Base-by-base conservation (phyloP, 495 filamentous ascomycete species). In the Penicillium goetzii region DNA sequence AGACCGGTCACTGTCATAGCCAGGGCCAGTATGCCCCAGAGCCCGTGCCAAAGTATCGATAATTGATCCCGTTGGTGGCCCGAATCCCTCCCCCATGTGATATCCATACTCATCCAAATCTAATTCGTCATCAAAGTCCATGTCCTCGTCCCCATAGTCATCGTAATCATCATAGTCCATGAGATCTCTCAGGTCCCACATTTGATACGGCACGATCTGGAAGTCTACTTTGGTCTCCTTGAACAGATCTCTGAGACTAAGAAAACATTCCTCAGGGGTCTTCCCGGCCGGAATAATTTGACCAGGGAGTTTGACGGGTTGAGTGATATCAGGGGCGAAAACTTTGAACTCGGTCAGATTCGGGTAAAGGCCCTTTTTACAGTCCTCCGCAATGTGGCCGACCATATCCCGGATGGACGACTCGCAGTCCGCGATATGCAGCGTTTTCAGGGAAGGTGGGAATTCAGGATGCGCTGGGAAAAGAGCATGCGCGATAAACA, bases 261-360 rank as follows among this genome's bases (percentile, higher is more conserved):
- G 0, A 9, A 47, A 47, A 12, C 43, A 47, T 47, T 47, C 19
- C 21, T 47, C 19, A 4, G 43, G 43, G 0, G 43, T 47, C 43
- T 47, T 25, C 0, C 43, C 43, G 0, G 10, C 43, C 10, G 43
- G 43, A 12, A 47, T 25, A 3, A 47, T 6, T 14, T 47, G 43
- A 3, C 21, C 43, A 3, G 43, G 43, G 3, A 47, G 43, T 14
- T 47, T 47, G 19, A 47, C 21, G 10, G 43, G 19, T 3, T 25
- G 19, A 21, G 43, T 47, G 3, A 47, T 47, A 25, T 47, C 43
- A 7, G 10, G 21, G 4, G 43, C 19, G 19, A 47, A 25, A 14
- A 47, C 43, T 10, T 47, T 47, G 43, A 47, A 47, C 21, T 25
- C 43, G 43, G 43, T 47, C 21, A 47, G 12, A 17, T 47, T 47